A percentile compares a stretch with the other conserved stretches of the same genome.
Evolutionary conservation across 805 yeast genomes (phyloP).

Genomic region (Kodamaea kakaduensis): DNA sequence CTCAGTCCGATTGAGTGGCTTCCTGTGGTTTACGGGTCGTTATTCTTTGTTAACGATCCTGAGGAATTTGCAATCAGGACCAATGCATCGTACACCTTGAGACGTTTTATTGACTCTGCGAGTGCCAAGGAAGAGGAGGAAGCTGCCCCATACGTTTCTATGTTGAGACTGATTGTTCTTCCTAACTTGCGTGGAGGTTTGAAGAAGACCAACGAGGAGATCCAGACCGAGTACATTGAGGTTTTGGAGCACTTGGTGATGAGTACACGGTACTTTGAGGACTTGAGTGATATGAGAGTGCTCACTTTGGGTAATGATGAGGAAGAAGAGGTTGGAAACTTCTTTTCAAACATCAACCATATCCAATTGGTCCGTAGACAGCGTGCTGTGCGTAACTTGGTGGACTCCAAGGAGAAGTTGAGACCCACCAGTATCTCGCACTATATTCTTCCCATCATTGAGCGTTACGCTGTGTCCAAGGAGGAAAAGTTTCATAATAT

Average conservation of each 20-base stretch:
- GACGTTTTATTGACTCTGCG: slow-evolving; percentile 59
- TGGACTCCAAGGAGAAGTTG: slow-evolving; percentile 44
- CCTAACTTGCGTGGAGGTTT: slow-evolving; percentile 68
- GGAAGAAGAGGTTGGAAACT: slow-evolving; percentile 49
- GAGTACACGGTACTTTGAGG: slow-evolving; percentile 41
- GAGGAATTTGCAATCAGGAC: slow-evolving; percentile 78
- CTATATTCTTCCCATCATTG: slow-evolving; percentile 80
- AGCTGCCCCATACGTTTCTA: slow-evolving; percentile 27
- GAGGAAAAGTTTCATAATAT: slow-evolving; percentile 58
- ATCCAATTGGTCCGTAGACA: slow-evolving; percentile 84
- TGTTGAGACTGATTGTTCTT: slow-evolving; percentile 52
- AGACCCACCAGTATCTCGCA: slow-evolving; percentile 64
- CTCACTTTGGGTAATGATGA: slow-evolving; percentile 58
- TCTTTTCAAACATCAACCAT: slow-evolving; percentile 72
- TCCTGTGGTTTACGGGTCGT: slow-evolving; percentile 65
- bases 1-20: slow-evolving; percentile 65
- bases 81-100: slow-evolving; percentile 63
- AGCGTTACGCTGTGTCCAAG: slow-evolving; percentile 62
- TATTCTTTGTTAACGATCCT: slow-evolving; percentile 71
- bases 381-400: slow-evolving; percentile 69
- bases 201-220: slow-evolving; percentile 51
- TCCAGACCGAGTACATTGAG: slow-evolving; percentile 68
- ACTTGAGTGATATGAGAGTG: slow-evolving; percentile 61
- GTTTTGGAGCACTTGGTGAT: slow-evolving; percentile 62
- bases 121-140: slow-evolving; percentile 23